Percentiles rank a stretch among this genome's conserved stretches.
These are phyloP conservation scores for Apiospora sp. DNA, from an alignment of 2,329 filamentous ascomycete genomes.

Conservation along the genomic window DNA sequence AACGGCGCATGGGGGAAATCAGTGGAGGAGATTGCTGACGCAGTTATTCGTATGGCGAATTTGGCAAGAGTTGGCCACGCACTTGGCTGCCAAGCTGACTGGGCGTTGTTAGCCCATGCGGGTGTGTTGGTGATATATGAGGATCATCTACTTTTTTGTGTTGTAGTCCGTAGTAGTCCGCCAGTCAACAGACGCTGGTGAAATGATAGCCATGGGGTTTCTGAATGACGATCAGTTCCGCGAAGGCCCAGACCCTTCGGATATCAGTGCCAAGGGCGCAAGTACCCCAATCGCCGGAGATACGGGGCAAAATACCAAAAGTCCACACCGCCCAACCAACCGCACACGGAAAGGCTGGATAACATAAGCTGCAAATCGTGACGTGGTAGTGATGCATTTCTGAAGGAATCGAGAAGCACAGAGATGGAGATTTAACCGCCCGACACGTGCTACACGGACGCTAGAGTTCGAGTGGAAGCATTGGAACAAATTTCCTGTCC, in stretches of 20 bases:
- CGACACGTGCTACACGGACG: background rate
- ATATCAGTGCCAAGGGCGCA: background rate
- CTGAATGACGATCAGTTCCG: background rate
- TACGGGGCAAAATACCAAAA: background rate
- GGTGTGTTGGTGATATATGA: background rate
- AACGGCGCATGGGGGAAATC: background rate
- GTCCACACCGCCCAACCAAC: slow-evolving; percentile 16
- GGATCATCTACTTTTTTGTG: background rate
- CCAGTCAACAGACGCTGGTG: background rate
- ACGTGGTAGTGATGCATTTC: slow-evolving; percentile 19
- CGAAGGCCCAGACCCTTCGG: background rate
- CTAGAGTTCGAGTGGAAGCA: background rate
- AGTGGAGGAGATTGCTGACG: background rate
- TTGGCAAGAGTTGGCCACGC: background rate
- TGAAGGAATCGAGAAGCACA: background rate
- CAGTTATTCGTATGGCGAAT: background rate
- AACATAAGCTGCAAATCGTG: background rate
- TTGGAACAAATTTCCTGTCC: background rate
- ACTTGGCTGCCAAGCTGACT: background rate
- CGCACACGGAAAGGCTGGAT: background rate
- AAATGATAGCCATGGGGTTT: background rate
- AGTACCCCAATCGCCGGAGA: slow-evolving; percentile 1
- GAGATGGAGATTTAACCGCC: background rate
- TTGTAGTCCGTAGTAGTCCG: background rate
- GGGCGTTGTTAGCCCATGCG: background rate